Base-by-base conservation (phyloP, 331 rosid genomes). In the Malus hybrid region DNA sequence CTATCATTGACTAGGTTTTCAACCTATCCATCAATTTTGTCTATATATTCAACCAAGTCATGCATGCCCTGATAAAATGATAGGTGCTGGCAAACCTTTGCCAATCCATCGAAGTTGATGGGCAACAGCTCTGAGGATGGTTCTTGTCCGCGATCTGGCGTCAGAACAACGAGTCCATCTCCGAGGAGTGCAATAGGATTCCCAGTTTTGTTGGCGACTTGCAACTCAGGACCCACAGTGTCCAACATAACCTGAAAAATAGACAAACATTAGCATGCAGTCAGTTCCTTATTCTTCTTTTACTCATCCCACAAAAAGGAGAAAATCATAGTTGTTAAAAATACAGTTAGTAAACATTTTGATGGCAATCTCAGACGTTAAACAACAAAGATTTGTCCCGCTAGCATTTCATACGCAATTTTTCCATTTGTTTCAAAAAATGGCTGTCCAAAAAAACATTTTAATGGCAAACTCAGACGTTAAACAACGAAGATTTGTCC, bases 181-280 rank as follows among this genome's bases (percentile, higher is more conserved):
- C 74, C 89, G 83, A 75, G 56, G 72, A 92, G 97, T 15, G 93
- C 82, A 81, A 94, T 90, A 13, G 95, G 29, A 26, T 82, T 86
- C 86, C 82, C 97, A 2, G 85, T 81, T 83, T 75, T 90, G 83
- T 94, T 94, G 15, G 88, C 82, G 72, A 94, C 97, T 89, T 92
- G 97, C 96, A 94, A 84, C 84, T 94, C 99, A 10, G 99, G 87
- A 22, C 97, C 99, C 56, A 92, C 97, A 0, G 99, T 94, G 84
- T 94, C 97, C 89, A 94, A 85, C 97, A 94, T 94, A 82, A 92
- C 91, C 96, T 94, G 84, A 65, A 74, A 75, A 79, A 39, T n/a
- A 83, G 66, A 18, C 60, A 75, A 68, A 14, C 1, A 46, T 58
- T n/a, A 67, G 30, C 16, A 77, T 36, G n/a, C 22, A 34, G 46